These are phyloP conservation scores for Phytopythium delawarense DNA, from an alignment of 352 stramenopile genomes.

Conservation along the genomic window DNA sequence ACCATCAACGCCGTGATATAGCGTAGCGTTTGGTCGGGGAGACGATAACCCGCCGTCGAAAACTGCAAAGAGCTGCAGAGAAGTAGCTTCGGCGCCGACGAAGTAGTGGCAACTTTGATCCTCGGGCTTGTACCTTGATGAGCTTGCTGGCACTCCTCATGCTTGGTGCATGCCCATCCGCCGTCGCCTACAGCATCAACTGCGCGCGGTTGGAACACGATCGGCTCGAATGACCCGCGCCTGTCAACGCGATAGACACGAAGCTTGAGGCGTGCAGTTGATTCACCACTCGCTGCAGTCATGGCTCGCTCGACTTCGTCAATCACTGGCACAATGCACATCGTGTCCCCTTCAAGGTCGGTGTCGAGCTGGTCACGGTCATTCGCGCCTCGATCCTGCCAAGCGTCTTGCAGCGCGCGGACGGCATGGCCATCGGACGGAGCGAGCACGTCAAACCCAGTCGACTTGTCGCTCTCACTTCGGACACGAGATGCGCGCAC, in stretches of 20 bases:
- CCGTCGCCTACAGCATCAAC: too few relatives aligned
- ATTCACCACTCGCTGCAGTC: neutral
- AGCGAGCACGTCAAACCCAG: conserved; percentile 12
- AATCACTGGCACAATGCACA: conserved; percentile 10
- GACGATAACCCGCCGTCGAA: neutral
- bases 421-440: conserved; percentile 6
- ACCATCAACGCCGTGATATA: neutral
- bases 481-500: conserved; percentile 14
- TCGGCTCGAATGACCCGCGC: neutral
- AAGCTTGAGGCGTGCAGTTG: neutral
- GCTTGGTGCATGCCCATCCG: neutral
- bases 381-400: neutral
- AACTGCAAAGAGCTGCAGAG: neutral
- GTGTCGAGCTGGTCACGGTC: neutral
- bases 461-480: neutral
- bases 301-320: neutral
- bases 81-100: neutral
- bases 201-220: neutral
- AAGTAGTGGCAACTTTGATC: neutral
- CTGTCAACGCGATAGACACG: conserved; percentile 2
- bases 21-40: neutral
- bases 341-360: neutral
- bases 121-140: neutral
- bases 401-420: conserved; percentile 11
- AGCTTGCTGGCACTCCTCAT: neutral